Base-by-base conservation (phyloP, 108 stramenopile genomes). In the Skeletonema costatum region DNA sequence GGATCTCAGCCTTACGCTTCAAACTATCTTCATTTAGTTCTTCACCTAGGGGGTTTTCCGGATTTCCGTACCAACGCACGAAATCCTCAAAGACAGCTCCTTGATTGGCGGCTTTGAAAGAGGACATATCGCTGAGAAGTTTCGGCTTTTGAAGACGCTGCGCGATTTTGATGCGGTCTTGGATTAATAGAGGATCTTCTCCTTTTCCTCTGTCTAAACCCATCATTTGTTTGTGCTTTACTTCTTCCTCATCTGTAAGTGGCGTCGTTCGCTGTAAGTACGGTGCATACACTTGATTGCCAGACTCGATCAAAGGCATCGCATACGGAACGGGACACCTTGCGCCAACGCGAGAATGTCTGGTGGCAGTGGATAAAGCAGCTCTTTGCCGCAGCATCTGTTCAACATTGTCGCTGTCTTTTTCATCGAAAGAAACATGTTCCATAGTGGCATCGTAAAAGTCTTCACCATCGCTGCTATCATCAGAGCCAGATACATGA, bases 81-180 rank as follows among this genome's bases (percentile, higher is more conserved):
- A 96, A 96, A 50, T 96, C 95, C 60, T 93, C 87, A 66, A 96
- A 87, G 9, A 78, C 62, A 17, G 83, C 79, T 21, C 83, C 86
- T 14, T 86, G 90, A 63, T 96, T 96, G 5, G 95, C 93, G 7
- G 95, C 93, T 70, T 96, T 96, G 74, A 93, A 96, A 9, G 93
- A 79, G n/a, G 80, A 66, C 95, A 96, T 96, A 46, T 96, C 95
- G 44, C 89, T 92, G 0, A 90, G 59, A 6, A 96, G 84, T 74
- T 96, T 93, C 11, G 95, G 88, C 59, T 73, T 82, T 67, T 92
- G 93, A 6, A 92, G 66, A 14, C 87, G 86, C 53, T 96, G 90
- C 3, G 92, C 83, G 25, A 93, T 60, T 36, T 82, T 86, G 21
- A 96, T 72, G 32, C 92, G 88, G 21, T 78, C 73, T 29, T 76